Base-by-base conservation (phyloP, 2,329 filamentous ascomycete species). In the Alternaria consortialis region DNA sequence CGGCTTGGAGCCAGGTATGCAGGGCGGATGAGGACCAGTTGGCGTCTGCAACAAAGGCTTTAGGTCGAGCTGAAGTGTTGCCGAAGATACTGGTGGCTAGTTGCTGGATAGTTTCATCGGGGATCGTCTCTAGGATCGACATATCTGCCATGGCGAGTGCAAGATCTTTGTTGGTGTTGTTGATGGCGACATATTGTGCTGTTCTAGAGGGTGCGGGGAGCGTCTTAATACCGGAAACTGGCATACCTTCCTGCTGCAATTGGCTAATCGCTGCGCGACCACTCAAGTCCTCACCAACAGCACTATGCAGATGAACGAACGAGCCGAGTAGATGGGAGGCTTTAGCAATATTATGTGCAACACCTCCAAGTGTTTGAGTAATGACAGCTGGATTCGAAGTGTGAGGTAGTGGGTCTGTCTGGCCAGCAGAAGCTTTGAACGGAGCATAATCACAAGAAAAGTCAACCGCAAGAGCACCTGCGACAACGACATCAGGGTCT, bases 101-200 rank as follows among this genome's bases (percentile, higher is more conserved):
- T 11, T 69, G 46, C 27, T 55, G 42, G 15, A 70, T 69, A 7
- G 56, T 63, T 2, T 51, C 37, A 29, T 67, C 32, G 2, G 78
- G 76, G 3, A 81, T 78, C 7, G 79, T 77, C 67, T 88, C 84
- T 39, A 97, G 87, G 69, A 97, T 94, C 56, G 84, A 87, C 93
- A 98, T 97, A 75, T 98, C 95, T 5, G 94, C 94, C 92, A 97
- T 97, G 46, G 93, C 94, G 64, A 97, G 80, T n/a, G 94, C 85
- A 2, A 99, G 86, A 65, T 94, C 91, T 77, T 93, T 96, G 61
- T 90, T 87, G 0, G 84, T 83, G 73, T 96, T 91, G 75, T 98
- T 99, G 66, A 98, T 84, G 15, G 94, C 91, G 3, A 98, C 87
- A 76, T 98, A 98, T 77, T 97, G 93, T 0, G 94, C 93, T 2